phyloP scores from a whole-genome alignment of 352 stramenopile genomes.

The Phytophthora nicotianae region DNA sequence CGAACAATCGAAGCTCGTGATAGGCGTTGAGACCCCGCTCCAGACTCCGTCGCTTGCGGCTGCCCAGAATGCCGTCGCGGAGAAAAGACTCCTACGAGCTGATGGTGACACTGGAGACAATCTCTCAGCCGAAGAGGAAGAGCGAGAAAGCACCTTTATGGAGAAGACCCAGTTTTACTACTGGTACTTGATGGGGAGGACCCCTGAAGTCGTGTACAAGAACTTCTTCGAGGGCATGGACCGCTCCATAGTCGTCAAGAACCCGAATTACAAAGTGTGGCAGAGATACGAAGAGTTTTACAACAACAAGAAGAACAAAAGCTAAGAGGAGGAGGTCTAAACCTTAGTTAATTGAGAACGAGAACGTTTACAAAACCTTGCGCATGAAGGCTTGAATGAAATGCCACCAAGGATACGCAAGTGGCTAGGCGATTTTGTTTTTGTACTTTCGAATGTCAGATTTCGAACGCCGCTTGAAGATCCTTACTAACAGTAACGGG shows the following conservation, averaged over 20 bases:
- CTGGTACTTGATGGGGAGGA: conserved; percentile 15
- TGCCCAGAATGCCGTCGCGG: not conserved
- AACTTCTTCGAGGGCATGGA: conserved; percentile 22
- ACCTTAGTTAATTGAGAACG: not conserved
- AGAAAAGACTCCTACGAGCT: conserved; percentile 8
- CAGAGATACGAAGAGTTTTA: conserved; percentile 21
- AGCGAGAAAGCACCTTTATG: conserved; percentile 2
- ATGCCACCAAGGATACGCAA: too few relatives aligned
- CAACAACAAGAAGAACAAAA: conserved; percentile 2
- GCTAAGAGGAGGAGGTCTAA: not conserved
- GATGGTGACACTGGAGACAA: not conserved
- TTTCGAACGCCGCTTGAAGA: too few relatives aligned
- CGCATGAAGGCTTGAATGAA: too few relatives aligned
- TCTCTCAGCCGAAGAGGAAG: not conserved
- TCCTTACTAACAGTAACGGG: too few relatives aligned
- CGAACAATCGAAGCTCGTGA: conserved; percentile 5
- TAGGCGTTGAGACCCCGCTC: not conserved
- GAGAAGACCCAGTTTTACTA: conserved; percentile 20
- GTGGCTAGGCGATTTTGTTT: too few relatives aligned
- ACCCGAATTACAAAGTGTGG: conserved; percentile 20
- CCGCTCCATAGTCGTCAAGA: conserved; percentile 11
- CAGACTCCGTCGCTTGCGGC: conserved; percentile 4
- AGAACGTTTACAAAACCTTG: not conserved
- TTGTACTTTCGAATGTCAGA: too few relatives aligned
- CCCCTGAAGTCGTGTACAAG: conserved; percentile 12